Evolutionary conservation across 2,329 filamentous ascomycete species (phyloP).

Genomic region (Alternaria panax): DNA sequence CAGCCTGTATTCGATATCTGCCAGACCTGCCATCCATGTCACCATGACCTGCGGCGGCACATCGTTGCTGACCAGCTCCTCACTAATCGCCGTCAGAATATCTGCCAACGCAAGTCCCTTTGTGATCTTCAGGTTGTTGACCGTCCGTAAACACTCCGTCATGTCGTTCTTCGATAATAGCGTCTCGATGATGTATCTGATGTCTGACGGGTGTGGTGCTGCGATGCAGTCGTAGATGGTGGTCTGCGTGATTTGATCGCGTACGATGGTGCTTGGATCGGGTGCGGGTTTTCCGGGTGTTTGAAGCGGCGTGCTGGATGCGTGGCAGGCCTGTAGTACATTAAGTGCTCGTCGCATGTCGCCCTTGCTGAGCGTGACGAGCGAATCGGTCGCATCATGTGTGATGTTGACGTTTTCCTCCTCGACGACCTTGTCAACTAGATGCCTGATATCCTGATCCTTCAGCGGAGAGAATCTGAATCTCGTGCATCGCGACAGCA

Average conservation of each 20-base stretch:
- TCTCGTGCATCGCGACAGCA: slow-evolving; percentile 90
- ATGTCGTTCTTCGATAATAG: slow-evolving; percentile 86
- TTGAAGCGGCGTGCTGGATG: slow-evolving; percentile 74
- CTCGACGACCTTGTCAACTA: slow-evolving; percentile 89
- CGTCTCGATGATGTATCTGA: slow-evolving; percentile 82
- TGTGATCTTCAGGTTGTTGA: slow-evolving; percentile 84
- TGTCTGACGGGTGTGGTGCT: slow-evolving; percentile 88
- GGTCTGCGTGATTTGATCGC: slow-evolving; percentile 88
- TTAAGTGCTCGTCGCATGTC: slow-evolving; percentile 97
- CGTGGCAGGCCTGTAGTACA: slow-evolving; percentile 94
- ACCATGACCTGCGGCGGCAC: slow-evolving; percentile 88
- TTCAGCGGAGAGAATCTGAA: slow-evolving; percentile 96
- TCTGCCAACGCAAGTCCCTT: slow-evolving; percentile 92
- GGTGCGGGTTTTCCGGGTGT: slow-evolving; percentile 56
- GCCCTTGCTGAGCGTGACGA: slow-evolving; percentile 88
- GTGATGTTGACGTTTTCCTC: slow-evolving; percentile 87
- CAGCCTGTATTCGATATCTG: slow-evolving; percentile 90
- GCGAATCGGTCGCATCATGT: slow-evolving; percentile 78
- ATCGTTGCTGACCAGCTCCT: slow-evolving; percentile 82
- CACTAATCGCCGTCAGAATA: slow-evolving; percentile 84
- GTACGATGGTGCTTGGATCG: slow-evolving; percentile 67
- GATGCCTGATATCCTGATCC: slow-evolving; percentile 79
- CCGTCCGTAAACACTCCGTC: slow-evolving; percentile 83
- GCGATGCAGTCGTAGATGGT: slow-evolving; percentile 98
- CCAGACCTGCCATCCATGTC: slow-evolving; percentile 87